phyloP scores from a whole-genome alignment of 805 yeast genomes.

The Metschnikowia lochheadii region DNA sequence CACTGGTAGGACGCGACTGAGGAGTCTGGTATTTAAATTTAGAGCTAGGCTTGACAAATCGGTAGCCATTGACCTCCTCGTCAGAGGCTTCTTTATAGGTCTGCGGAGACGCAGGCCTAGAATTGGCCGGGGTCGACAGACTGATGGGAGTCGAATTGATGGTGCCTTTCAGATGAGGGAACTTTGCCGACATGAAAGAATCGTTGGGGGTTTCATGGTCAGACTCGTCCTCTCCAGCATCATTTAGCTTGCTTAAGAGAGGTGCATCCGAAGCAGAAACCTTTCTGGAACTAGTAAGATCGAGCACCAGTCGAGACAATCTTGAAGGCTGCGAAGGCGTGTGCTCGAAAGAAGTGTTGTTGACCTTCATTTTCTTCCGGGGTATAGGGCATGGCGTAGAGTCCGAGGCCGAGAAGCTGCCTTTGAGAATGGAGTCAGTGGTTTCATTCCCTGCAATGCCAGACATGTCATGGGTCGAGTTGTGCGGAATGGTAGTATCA shows the following conservation, averaged over 20 bases:
- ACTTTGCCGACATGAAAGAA: constrained; percentile 3
- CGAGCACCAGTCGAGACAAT: constrained; percentile 22
- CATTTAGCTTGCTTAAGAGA: constrained; percentile 16
- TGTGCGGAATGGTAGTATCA: constrained; percentile 10
- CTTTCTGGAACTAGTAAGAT: constrained; percentile 31
- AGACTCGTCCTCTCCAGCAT: constrained; percentile 7
- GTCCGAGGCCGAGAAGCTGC: constrained; percentile 34
- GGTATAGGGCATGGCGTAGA: constrained; percentile 44
- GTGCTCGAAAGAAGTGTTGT: constrained; percentile 13
- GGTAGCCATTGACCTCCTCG: constrained; percentile 38
- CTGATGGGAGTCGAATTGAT: constrained; percentile 34
- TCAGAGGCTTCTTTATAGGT: constrained; percentile 29
- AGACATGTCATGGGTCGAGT: constrained; percentile 17
- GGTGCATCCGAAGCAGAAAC: constrained; percentile 19
- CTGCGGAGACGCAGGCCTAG: constrained; percentile 32
- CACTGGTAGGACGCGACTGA: constrained; percentile 11
- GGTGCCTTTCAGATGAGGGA: constrained; percentile 8
- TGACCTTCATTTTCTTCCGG: constrained; percentile 32
- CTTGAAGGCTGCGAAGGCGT: constrained; percentile 22
- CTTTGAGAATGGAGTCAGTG: constrained; percentile 16
- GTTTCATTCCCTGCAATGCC: constrained; percentile 13
- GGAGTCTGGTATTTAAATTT: constrained; percentile 17
- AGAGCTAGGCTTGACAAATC: constrained; percentile 33
- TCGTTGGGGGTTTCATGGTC: constrained; percentile 9
- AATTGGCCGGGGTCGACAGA: constrained; percentile 41